Evolutionary conservation across 495 filamentous ascomycete species (phyloP).

Genomic region (Rostrohypoxylon terebratum): DNA sequence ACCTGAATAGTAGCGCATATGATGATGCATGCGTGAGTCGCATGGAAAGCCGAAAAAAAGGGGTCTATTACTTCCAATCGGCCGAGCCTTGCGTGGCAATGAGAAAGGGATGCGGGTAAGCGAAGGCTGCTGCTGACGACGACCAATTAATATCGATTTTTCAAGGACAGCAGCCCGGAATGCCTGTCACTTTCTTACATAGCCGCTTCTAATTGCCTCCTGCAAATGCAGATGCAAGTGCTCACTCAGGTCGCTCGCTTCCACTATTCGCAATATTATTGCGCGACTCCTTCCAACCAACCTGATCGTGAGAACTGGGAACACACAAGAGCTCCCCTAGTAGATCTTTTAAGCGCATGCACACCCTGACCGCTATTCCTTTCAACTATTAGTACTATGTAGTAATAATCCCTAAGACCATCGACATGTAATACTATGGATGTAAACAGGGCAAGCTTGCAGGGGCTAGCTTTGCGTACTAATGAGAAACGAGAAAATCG

Average conservation of each 20-base stretch:
- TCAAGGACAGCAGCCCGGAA: slow-evolving; percentile 17
- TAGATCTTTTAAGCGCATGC: slow-evolving; percentile 25
- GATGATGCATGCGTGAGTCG: background rate
- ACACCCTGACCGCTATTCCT: slow-evolving; percentile 41
- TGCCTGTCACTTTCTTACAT: slow-evolving; percentile 32
- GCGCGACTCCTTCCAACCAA: slow-evolving; percentile 23
- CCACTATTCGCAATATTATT: slow-evolving; percentile 22
- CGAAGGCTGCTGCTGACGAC: slow-evolving; percentile 27
- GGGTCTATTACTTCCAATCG: slow-evolving; percentile 19
- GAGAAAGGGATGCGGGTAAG: slow-evolving; percentile 33
- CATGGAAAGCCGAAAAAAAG: slow-evolving; percentile 23
- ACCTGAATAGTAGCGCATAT: slow-evolving; percentile 6
- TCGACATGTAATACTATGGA: no score
- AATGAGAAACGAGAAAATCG: slow-evolving; percentile 25
- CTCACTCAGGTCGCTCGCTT: slow-evolving; percentile 33
- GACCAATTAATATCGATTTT: slow-evolving; percentile 35
- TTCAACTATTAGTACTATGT: no score
- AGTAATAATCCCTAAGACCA: slow-evolving; percentile 31
- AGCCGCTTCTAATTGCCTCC: slow-evolving; percentile 40
- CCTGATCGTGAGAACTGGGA: slow-evolving; percentile 20
- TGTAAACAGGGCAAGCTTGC: slow-evolving; percentile 23
- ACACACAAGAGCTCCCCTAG: slow-evolving; percentile 19
- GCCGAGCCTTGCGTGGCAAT: slow-evolving; percentile 27
- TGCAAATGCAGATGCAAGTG: slow-evolving; percentile 45
- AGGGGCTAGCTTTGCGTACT: slow-evolving; percentile 32